A percentile compares a stretch with the other conserved stretches of the same genome.
Evolutionary conservation across 164 flowering plant genomes (phyloP).

Genomic region (Aristolochia fimbriata): DNA sequence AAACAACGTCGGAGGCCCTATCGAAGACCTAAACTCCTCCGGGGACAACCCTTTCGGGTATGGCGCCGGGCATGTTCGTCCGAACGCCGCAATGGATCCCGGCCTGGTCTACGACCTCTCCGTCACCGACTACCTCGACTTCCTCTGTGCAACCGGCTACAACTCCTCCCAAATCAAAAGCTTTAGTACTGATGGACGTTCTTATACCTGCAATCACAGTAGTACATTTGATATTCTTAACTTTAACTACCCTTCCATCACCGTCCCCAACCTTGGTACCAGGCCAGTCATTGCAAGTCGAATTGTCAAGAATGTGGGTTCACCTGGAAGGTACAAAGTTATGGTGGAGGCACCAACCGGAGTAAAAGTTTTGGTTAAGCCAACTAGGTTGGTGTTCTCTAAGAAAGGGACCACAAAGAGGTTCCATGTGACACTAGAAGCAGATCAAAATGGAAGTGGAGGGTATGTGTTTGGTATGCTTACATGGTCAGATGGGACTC

Average conservation of each 20-base stretch:
- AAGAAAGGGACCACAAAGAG: conserved; percentile 40
- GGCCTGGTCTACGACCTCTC: conserved; percentile 50
- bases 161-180: background rate
- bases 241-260: conserved; percentile 47
- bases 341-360: conserved; percentile 25
- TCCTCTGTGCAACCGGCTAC: conserved; percentile 36
- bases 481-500: conserved; percentile 60
- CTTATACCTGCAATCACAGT: conserved; percentile 6
- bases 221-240: background rate
- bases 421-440: conserved; percentile 25
- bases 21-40: conserved; percentile 4
- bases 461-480: conserved; percentile 48
- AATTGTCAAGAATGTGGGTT: conserved; percentile 48
- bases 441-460: background rate
- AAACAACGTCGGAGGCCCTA: conserved; percentile 25
- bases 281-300: conserved; percentile 27
- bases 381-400: conserved; percentile 28
- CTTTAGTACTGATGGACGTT: background rate
- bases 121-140: conserved; percentile 27
- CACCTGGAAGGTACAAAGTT: conserved; percentile 27
- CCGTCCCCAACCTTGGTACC: conserved; percentile 34
- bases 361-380: conserved; percentile 22
- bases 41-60: conserved; percentile 31
- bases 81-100: conserved; percentile 41
- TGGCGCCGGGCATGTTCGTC: conserved; percentile 43